Evolutionary conservation across 768 basidiomycete genomes (phyloP).

Genomic region (Phlebiopsis gigantea): DNA sequence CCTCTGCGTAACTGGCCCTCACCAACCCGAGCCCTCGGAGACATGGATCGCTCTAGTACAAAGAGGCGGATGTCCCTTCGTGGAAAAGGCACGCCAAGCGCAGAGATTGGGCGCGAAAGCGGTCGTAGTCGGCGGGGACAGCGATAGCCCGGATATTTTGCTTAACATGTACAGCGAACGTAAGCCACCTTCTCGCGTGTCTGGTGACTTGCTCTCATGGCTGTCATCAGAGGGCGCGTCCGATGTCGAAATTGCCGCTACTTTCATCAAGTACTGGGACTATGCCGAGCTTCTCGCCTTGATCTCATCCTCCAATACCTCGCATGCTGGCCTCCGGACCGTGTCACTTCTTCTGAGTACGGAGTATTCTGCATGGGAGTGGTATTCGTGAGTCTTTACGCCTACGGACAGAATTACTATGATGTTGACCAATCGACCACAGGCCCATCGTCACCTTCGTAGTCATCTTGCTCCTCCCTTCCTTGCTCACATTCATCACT

Average conservation of each 20-base stretch:
- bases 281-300: conserved; percentile 67
- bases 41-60: conserved; percentile 91
- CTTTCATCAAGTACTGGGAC: conserved; percentile 83
- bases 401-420: conserved; percentile 1
- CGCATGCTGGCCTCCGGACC: conserved; percentile 71
- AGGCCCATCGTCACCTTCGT: conserved; percentile 86
- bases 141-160: conserved; percentile 70
- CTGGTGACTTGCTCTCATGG: not conserved
- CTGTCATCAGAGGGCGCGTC: conserved; percentile 66
- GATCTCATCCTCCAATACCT: conserved; percentile 69
- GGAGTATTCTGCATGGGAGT: conserved; percentile 83
- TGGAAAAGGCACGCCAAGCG: conserved; percentile 63
- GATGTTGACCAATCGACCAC: not conserved
- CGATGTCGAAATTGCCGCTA: conserved; percentile 78
- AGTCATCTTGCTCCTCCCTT: conserved; percentile 85
- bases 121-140: conserved; percentile 87
- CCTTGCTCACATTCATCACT: conserved; percentile 82
- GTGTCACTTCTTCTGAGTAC: conserved; percentile 73
- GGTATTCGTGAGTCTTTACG: conserved; percentile 70
- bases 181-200: conserved; percentile 26
- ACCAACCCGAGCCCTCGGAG: conserved; percentile 56
- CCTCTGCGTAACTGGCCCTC: conserved; percentile 52
- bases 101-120: conserved; percentile 71
- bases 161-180: conserved; percentile 93
- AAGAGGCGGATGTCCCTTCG: conserved; percentile 86